Base-by-base conservation (phyloP, 441 rosid species). In the Populus tomentosa region DNA sequence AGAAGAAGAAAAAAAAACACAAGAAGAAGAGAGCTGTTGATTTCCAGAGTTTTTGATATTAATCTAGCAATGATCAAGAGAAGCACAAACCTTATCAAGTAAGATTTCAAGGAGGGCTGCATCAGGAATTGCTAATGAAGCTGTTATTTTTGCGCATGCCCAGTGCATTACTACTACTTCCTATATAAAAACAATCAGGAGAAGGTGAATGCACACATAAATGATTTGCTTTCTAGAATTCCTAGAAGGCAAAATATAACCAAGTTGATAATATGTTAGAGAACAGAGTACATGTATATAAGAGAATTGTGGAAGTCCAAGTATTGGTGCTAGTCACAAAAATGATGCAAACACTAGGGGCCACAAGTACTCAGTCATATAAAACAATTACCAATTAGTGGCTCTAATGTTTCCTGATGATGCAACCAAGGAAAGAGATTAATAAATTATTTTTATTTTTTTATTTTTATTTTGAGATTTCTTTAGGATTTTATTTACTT, bases 121-220 rank as follows among this genome's bases (percentile, higher is more conserved):
- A 84, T 96, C 99, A 72, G 98, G 93, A 84, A 91, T 90, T 78
- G 98, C 88, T 81, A 90, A 85, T 32, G 97, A 96, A 85, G 98
- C 92, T 67, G 98, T 87, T 80, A 96, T 92, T 88, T 94, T 94
- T 50, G 94, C 86, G 85, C 99, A 94, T 36, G 99, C 95, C 99
- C 99, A 96, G 73, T 96, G 99, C 98, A 94, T 96, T 88, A 94
- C 90, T 80, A 92, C 99, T 82, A 90, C 94, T 86, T 94, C 99
- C 99, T 94, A 74, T 16, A 78, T 62, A 66, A 84, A 59, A 38
- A 75, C 81, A 74, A 82, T 11, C 35, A 50, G 62, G 18, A 23
- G 26, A 30, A 73, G 42, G 61, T 67, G 24, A 50, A 36, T 53
- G 33, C 75, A 64, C 59, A 70, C 24, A 50, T 18, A n/a, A 28